Base-by-base conservation (phyloP, 2,329 filamentous ascomycete genomes). In the Ilyonectria robusta region DNA sequence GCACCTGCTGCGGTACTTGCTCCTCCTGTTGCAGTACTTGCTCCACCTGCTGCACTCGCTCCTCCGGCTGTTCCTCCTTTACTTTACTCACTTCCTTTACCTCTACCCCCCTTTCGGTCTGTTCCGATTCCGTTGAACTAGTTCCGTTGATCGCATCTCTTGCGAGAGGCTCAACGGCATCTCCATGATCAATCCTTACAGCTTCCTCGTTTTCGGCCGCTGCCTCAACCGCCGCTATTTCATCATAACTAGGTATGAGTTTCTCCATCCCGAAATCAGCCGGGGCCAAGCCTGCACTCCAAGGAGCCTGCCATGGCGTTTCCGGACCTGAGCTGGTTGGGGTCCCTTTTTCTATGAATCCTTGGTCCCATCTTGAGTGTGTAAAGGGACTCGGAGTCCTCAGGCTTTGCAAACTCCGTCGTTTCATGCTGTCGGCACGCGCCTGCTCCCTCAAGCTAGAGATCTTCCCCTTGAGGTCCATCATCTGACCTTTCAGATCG, bases 391-490 rank as follows among this genome's bases (percentile, higher is more conserved):
- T 96, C 0, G 91, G 90, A 1, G 91, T 92, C 42, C 93, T 88
- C 66, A 95, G 81, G 75, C 88, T 94, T 72, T 94, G 91, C 59
- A 95, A 80, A 78, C 93, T 97, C 62, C 91, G 88, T 57, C 94
- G 88, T 75, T 93, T 91, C 74, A 97, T 80, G 72, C 88, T 94
- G 73, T 97, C 94, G 65, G 92, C 93, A 21, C 92, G 89, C 0
- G 93, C 92, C 73, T 94, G 91, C 69, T 94, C 90, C 73, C 93
- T 92, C 47, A 97, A 81, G 17, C 86, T 92, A 1, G 94, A 95
- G 40, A 97, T 94, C 75, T 94, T 94, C 66, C 93, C 93, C 77
- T 94, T 95, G 53, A 97, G 85, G 59, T 93, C 94, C 62, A 92
- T 91, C 88, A 97, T 93, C 78, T 97, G 94, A 71, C 94, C 92